Conservation (phyloP, 768 basidiomycete species). For the Mycena metata region DNA sequence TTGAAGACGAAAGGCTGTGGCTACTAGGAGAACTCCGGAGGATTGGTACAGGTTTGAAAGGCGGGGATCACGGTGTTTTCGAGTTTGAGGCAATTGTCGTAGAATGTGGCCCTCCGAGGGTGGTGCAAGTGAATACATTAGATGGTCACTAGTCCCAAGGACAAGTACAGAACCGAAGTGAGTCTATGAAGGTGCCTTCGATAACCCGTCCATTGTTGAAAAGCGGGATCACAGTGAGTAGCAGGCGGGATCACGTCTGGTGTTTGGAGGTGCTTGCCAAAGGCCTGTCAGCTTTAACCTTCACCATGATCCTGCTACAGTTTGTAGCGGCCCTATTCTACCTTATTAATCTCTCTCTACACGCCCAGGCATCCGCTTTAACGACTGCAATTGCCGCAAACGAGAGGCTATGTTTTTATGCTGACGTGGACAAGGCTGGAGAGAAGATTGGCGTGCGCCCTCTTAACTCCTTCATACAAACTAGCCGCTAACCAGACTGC, state of each 20-base stretch:
- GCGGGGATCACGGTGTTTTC: slow-evolving; percentile 18
- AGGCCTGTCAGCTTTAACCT: not conserved
- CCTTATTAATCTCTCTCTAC: slow-evolving; percentile 52
- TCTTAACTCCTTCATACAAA: slow-evolving; percentile 5
- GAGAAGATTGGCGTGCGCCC: slow-evolving; percentile 88
- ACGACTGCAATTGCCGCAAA: slow-evolving; percentile 86
- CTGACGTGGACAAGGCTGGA: slow-evolving; percentile 95
- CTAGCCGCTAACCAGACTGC: slow-evolving; percentile 36
- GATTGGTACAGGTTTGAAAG: slow-evolving; percentile 17
- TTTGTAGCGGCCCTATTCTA: slow-evolving; percentile 50
- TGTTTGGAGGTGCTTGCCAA: slow-evolving; percentile 7
- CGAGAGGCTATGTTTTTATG: slow-evolving; percentile 92
- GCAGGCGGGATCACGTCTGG: no score
- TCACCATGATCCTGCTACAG: slow-evolving; percentile 47
- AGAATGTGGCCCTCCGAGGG: not conserved
- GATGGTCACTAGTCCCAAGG: not conserved
- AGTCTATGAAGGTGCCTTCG: no score
- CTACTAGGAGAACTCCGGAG: not conserved
- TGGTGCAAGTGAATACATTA: not conserved
- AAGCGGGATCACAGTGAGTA: no score
- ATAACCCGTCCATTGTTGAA: no score
- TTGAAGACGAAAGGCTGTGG: not conserved
- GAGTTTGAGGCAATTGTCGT: not conserved
- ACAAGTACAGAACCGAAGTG: not conserved
- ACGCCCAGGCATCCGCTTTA: slow-evolving; percentile 71